Conservation (phyloP, 352 stramenopile genomes). For the Globisporangium canariense region DNA sequence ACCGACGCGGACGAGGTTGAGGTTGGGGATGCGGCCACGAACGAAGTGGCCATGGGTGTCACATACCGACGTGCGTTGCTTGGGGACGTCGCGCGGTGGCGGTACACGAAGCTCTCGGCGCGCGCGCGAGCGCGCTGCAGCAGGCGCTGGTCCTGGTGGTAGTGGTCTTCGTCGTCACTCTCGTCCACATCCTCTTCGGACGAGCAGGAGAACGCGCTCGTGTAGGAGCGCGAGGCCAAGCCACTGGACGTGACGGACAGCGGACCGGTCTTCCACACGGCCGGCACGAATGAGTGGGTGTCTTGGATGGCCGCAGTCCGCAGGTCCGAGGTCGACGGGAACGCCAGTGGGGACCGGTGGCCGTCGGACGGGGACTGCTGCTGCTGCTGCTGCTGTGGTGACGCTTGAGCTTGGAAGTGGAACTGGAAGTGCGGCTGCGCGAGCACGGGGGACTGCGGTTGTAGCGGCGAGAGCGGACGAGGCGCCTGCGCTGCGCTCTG, state of each 20-base stretch:
- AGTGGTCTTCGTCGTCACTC: not conserved
- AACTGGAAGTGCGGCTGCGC: slow-evolving; percentile 5
- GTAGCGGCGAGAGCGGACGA: slow-evolving; percentile 20
- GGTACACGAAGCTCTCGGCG: slow-evolving; percentile 8
- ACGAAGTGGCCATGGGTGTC: slow-evolving; percentile 1
- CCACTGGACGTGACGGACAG: slow-evolving; percentile 3
- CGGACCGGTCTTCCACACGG: slow-evolving; percentile 10
- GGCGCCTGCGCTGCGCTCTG: slow-evolving; percentile 28
- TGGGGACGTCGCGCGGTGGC: slow-evolving; percentile 10
- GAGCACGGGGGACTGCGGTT: slow-evolving; percentile 1
- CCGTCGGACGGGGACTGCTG: not conserved
- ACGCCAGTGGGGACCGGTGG: slow-evolving; percentile 1
- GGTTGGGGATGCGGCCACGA: not conserved
- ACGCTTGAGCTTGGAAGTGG: not conserved
- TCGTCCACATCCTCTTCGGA: slow-evolving; percentile 30
- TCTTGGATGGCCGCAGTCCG: not conserved
- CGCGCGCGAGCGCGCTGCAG: slow-evolving; percentile 8
- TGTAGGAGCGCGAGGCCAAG: slow-evolving; percentile 12
- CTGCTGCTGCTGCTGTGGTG: not conserved
- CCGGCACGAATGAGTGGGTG: not conserved
- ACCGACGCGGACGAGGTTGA: not conserved
- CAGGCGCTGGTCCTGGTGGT: slow-evolving; percentile 8
- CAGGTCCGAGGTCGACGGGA: not conserved
- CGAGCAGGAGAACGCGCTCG: slow-evolving; percentile 14
- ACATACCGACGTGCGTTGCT: slow-evolving; percentile 1